Conservation (phyloP, 176 grass and related monocot species). For the Ampelocalamus luodianensis region DNA sequence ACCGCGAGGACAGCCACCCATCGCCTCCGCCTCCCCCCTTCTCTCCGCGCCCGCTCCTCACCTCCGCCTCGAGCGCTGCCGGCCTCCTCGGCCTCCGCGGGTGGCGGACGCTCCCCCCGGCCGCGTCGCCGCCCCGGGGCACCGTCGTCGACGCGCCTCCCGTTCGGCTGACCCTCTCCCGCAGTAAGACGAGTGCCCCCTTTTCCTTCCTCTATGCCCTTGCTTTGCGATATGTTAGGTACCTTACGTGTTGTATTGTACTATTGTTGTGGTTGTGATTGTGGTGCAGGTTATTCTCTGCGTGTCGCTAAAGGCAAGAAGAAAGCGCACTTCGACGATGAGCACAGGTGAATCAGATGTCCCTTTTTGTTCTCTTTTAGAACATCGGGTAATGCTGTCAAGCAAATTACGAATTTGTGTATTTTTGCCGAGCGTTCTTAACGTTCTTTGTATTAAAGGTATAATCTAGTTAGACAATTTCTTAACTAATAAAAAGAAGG, state of each 20-base stretch:
- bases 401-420: neutral
- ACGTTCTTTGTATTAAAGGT: neutral
- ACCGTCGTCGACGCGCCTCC: conserved; percentile 39
- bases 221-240: neutral
- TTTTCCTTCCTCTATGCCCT: neutral
- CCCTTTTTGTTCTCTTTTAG: neutral
- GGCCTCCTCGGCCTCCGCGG: conserved; percentile 30
- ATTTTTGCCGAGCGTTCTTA: neutral
- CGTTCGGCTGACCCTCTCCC: conserved; percentile 41
- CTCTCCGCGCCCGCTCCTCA: conserved; percentile 30
- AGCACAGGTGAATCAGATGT: conserved; percentile 59
- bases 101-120: conserved; percentile 14
- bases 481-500: too few relatives aligned
- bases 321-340: conserved; percentile 71
- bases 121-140: conserved; percentile 25
- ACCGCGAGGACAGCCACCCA: conserved; percentile 19
- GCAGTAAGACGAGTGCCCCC: conserved; percentile 36
- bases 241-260: neutral
- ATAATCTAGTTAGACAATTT: neutral
- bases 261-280: conserved; percentile 40
- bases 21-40: conserved; percentile 10
- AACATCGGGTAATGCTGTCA: neutral
- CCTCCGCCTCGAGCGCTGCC: conserved; percentile 23
- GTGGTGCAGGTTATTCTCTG: conserved; percentile 78
- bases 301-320: conserved; percentile 86